Evolutionary conservation across 768 basidiomycete genomes (phyloP), one percentile per base, ranked within the genome.

Genomic region (Lactarius sanguifluus): DNA sequence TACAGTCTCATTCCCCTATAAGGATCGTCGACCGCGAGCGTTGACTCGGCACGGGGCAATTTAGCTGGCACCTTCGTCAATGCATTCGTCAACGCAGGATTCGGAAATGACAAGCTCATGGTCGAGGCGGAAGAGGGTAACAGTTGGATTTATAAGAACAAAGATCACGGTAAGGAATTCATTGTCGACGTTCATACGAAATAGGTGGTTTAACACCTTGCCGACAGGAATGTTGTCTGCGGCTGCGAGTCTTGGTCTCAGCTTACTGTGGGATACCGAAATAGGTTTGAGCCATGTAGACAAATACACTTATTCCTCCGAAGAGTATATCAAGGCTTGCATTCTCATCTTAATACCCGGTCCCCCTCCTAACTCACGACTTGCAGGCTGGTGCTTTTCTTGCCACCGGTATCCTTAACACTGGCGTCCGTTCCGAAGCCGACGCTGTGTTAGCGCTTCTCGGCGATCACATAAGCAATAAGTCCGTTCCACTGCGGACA

Each of bases 121-220:
- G 94, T 96, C 6, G 90, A 89, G 74, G 96, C 95, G 1, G 92
- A 94, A 66, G 96, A 97, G 73, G 96, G 97, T 16, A 92, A 87
- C 77, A 96, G 94, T 72, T 99, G 95, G 95, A 94, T 99, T 65
- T 99, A 98, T 83, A 98, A 98, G 84, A 98, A 98, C 82, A 98
- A 98, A 79, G 96, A 98, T 61, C 94, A 97, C 69, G 97, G 96
- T 89, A 65, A 25, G 82, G 74, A 16, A 30, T 57, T 18, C 34
- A 50, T 10, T 18, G 6, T 5, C n/a, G 59, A 45, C 12, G 18
- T 52, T 30, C 8, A 50, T 32, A 1, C 12, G 30, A 15, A 41
- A 28, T 32, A 30, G 34, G 28, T 30, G n/a, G 12, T 56, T 57
- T 32, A 20, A 55, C 15, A n/a, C 58, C 40, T 50, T 62, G 8